phyloP scores from a whole-genome alignment of 2,329 filamentous ascomycete species.

The Phyllosticta citrichinensis region DNA sequence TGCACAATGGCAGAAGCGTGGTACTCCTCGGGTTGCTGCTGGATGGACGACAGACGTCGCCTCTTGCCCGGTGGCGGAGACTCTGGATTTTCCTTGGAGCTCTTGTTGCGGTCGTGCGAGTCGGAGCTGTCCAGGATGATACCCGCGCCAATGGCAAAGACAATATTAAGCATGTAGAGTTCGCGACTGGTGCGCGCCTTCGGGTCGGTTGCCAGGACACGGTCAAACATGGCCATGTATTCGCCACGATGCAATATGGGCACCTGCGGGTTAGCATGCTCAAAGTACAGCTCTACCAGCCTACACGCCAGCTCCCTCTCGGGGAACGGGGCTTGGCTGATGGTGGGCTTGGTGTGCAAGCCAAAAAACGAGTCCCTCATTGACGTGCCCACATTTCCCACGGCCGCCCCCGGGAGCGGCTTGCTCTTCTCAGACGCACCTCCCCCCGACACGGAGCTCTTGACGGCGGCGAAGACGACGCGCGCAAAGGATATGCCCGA shows the following conservation, averaged over 20 bases:
- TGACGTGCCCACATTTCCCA: constrained; percentile 55
- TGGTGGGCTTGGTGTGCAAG: constrained; percentile 81
- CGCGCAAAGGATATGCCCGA: constrained; percentile 90
- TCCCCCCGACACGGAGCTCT: constrained; percentile 52
- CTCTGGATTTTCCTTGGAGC: constrained; percentile 16
- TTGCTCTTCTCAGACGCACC: constrained; percentile 53
- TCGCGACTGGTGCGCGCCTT: constrained; percentile 64
- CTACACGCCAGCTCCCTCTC: constrained; percentile 61
- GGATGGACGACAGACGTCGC: constrained; percentile 39
- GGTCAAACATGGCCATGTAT: constrained; percentile 81
- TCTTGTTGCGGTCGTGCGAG: constrained; percentile 10
- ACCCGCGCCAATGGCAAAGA: constrained; percentile 89
- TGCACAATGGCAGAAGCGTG: constrained; percentile 91
- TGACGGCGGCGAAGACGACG: constrained; percentile 89
- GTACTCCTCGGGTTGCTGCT: constrained; percentile 83
- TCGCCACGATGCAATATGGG: constrained; percentile 82
- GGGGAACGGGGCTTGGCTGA: constrained; percentile 77
- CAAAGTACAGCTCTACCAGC: constrained; percentile 79
- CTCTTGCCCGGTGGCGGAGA: constrained; percentile 28
- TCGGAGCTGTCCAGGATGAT: constrained; percentile 63
- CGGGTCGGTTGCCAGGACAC: constrained; percentile 61
- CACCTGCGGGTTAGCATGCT: constrained; percentile 93
- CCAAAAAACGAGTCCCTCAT: constrained; percentile 97
- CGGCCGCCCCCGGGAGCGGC: constrained; percentile 37
- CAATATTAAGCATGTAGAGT: constrained; percentile 92